A percentile compares a stretch with the other conserved stretches of the same genome.
phyloP scores from a whole-genome alignment of 805 yeast genomes.

The Danielia oregonensis region DNA sequence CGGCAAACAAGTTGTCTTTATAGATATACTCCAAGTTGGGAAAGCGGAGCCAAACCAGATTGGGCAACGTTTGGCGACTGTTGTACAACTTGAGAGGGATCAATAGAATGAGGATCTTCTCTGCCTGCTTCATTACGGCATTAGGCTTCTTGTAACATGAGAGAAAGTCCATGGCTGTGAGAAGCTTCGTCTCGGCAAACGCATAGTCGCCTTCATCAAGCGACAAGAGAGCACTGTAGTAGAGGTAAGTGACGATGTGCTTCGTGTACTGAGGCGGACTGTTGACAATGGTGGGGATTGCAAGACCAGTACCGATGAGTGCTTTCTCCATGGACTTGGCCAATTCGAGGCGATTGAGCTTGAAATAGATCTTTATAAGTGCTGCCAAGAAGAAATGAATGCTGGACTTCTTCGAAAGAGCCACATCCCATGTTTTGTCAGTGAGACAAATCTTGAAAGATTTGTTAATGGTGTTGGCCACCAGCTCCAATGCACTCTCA shows the following conservation, averaged over 20 bases:
- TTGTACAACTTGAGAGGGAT: slow-evolving; percentile 61
- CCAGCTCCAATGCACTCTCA: slow-evolving; percentile 37
- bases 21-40: slow-evolving; percentile 44
- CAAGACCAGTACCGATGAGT: slow-evolving; percentile 47
- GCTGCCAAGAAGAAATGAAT: slow-evolving; percentile 69
- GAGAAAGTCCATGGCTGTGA: slow-evolving; percentile 43
- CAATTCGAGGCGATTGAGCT: slow-evolving; percentile 62
- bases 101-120: slow-evolving; percentile 53
- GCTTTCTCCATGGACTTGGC: slow-evolving; percentile 75
- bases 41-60: slow-evolving; percentile 33
- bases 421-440: slow-evolving; percentile 59
- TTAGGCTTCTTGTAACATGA: slow-evolving; percentile 18
- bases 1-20: slow-evolving; percentile 41
- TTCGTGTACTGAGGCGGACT: slow-evolving; percentile 35
- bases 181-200: slow-evolving; percentile 48
- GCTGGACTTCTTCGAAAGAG: slow-evolving; percentile 52
- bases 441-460: slow-evolving; percentile 75
- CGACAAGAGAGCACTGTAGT: slow-evolving; percentile 64
- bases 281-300: slow-evolving; percentile 43
- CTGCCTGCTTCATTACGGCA: slow-evolving; percentile 25
- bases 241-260: slow-evolving; percentile 52
- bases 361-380: slow-evolving; percentile 66
- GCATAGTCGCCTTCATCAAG: slow-evolving; percentile 61
- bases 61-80: slow-evolving; percentile 44
- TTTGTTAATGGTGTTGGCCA: slow-evolving; percentile 64